phyloP scores from a whole-genome alignment of 23 red algal genomes.

The Gracilariopsis chorda region DNA sequence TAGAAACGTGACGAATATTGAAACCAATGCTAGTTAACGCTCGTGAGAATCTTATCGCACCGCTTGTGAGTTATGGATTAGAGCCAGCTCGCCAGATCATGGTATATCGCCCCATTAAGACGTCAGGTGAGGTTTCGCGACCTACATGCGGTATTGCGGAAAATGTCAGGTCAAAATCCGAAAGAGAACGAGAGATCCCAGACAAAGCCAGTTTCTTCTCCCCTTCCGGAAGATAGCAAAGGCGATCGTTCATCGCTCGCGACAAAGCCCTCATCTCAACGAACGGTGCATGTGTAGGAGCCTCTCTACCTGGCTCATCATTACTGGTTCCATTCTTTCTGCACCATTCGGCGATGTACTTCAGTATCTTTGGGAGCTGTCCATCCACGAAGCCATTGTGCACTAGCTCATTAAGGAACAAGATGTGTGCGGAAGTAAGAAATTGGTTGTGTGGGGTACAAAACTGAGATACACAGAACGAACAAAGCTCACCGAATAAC shows the following conservation, averaged over 20 bases:
- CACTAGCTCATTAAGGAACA: background rate
- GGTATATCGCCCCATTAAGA: slow-evolving; percentile 1
- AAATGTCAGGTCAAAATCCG: background rate
- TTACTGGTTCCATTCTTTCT: too few species aligned
- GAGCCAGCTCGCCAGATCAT: background rate
- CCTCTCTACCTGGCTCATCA: background rate
- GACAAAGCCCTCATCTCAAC: background rate
- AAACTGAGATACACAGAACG: background rate
- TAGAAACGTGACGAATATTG: too few species aligned
- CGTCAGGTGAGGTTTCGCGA: background rate
- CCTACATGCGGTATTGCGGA: background rate
- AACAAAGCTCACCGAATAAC: background rate
- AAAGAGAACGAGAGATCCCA: background rate
- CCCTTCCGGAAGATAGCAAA: background rate
- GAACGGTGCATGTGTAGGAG: background rate
- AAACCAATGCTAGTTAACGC: too few species aligned
- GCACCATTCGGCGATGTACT: background rate
- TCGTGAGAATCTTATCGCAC: too few species aligned
- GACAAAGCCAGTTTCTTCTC: background rate
- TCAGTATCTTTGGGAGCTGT: background rate
- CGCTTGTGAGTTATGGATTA: too few species aligned
- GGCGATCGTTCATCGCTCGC: background rate
- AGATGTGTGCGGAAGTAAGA: background rate
- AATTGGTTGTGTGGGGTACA: background rate
- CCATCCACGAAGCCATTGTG: background rate